Base-by-base conservation (phyloP, 768 basidiomycete genomes). In the Floccularia luteovirens region DNA sequence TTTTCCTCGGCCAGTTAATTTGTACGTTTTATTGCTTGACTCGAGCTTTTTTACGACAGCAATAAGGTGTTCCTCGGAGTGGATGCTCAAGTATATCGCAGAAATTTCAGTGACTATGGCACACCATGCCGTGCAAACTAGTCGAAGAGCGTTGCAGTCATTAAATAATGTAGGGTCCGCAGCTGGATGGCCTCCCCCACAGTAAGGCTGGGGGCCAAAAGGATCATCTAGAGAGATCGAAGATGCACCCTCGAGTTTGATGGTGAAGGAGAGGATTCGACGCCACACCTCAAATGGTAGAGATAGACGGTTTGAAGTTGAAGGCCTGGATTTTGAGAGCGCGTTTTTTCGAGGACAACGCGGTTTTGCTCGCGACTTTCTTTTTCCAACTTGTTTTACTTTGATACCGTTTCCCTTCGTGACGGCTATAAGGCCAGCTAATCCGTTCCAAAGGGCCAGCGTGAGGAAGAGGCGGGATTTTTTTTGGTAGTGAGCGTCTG, bases 51-150 rank as follows among this genome's bases (percentile, higher is more conserved):
- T 50, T 25, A 68, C 57, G 4, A 63, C 45, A 24, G 48, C 34
- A 8, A 51, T 38, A 19, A 70, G 52, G 41, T 72, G 61, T n/a
- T 53, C 44, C 11, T 55, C 55, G 4, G 55, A 57, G 23, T 59
- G 57, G 35, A 73, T 53, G 40, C 59, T 56, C 10, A 72, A 47
- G 36, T 71, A 67, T 39, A 71, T 67, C 21, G 59, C 54, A 13
- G 61, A 43, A 28, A 71, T 62, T 34, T 70, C 61, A 1, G 50
- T 49, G n/a, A 63, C 58, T 35, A 64, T 46, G 1, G 50, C 38
- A 37, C 58, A 43, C 65, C 70, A 72, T 5, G 53, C 44, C 4
- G 56, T 63, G 44, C 62, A 63, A 25, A 71, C 70, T 16, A 59
- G 48, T 3, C 56, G 52, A 2, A 69, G 48, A 6, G 52, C 46